Percentiles rank a stretch among this genome's conserved stretches.
These are phyloP conservation scores for Mycosphaerella arachidis DNA, from an alignment of 2,329 filamentous ascomycete species.

Conservation along the genomic window DNA sequence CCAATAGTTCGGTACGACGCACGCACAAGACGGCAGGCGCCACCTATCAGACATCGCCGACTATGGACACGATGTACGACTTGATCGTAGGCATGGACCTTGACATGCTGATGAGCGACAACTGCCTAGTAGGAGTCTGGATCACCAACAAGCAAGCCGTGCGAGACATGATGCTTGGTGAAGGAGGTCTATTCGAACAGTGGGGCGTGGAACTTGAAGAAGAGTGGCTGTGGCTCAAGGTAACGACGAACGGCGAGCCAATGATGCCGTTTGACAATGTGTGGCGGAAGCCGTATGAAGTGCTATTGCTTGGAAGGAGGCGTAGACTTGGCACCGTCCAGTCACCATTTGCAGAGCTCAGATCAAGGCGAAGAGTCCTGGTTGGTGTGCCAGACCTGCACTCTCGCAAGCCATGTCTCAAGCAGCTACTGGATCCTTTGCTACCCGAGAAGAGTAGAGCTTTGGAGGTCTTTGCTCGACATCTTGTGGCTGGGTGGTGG, in stretches of 20 bases:
- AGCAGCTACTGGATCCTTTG: constrained; percentile 54
- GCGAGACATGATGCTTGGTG: constrained; percentile 51
- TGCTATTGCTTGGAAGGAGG: constrained; percentile 57
- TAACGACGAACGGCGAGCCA: constrained; percentile 61
- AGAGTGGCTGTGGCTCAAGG: constrained; percentile 78
- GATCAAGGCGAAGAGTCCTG: constrained; percentile 53
- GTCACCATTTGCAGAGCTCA: constrained; percentile 4
- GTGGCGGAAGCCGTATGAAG: constrained; percentile 75
- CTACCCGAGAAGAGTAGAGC: constrained; percentile 50
- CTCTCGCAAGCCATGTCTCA: constrained; percentile 72
- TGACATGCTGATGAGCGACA: constrained; percentile 47
- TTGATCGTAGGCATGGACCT: constrained; percentile 45
- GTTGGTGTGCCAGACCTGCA: constrained; percentile 70
- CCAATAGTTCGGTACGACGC: constrained; percentile 51
- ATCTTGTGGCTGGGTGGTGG: constrained; percentile 72
- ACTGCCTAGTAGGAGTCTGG: constrained; percentile 67
- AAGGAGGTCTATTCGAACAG: constrained; percentile 56
- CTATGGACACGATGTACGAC: constrained; percentile 39
- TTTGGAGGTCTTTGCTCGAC: constrained; percentile 73
- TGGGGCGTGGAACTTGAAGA: constrained; percentile 64
- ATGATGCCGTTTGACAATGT: constrained; percentile 55
- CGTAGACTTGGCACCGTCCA: neutral
- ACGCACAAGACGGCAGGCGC: constrained; percentile 41
- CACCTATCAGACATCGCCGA: constrained; percentile 40
- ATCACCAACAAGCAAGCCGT: constrained; percentile 66